phyloP scores from a whole-genome alignment of 176 grass and related monocot genomes.

The Triticum urartu region DNA sequence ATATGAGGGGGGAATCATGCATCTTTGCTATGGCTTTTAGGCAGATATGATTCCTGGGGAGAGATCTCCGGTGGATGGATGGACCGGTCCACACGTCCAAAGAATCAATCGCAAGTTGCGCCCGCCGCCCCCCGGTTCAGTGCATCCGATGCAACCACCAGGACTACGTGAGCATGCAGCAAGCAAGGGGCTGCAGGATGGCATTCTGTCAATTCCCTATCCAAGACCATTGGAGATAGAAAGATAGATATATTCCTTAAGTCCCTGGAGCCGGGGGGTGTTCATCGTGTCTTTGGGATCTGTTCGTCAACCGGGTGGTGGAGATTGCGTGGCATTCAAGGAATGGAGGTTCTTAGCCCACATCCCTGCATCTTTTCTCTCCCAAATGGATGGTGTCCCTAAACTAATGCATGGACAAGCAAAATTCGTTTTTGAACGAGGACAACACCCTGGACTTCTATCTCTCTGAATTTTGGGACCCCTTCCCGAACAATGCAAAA shows the following conservation, averaged over 20 bases:
- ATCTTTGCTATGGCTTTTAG: constrained; percentile 27
- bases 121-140: background rate
- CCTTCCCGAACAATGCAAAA: too few species aligned
- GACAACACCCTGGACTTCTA: background rate
- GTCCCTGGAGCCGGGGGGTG: background rate
- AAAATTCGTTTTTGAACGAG: too few species aligned
- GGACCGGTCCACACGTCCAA: background rate
- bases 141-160: constrained; percentile 24
- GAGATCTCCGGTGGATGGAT: constrained; percentile 26
- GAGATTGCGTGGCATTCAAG: constrained; percentile 27
- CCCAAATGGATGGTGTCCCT: background rate
- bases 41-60: constrained; percentile 46
- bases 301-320: constrained; percentile 24
- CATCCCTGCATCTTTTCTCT: constrained; percentile 25
- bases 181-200: constrained; percentile 19
- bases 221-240: constrained; percentile 56
- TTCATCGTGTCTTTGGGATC: constrained; percentile 37
- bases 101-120: constrained; percentile 38
- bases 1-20: constrained; percentile 51
- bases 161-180: constrained; percentile 24
- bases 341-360: constrained; percentile 44
- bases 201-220: constrained; percentile 42
- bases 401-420: background rate
- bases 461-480: too few species aligned
- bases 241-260: constrained; percentile 40